Percentiles rank a stretch among this genome's conserved stretches.
Conservation (phyloP, 768 basidiomycete species). For the Tricholoma terreum region DNA sequence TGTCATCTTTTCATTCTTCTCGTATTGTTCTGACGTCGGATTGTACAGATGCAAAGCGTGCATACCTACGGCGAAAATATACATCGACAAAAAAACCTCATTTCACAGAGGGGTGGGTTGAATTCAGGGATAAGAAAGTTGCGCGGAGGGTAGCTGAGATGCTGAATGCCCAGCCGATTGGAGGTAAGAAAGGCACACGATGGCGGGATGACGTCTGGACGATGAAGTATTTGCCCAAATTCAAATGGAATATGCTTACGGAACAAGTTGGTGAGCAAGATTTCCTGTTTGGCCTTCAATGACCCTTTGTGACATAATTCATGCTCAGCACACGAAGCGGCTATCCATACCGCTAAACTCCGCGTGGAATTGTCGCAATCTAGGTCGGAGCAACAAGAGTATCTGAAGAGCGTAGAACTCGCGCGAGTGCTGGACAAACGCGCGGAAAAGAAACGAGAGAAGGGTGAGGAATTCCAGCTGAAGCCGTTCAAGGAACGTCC, state of each 20-base stretch:
- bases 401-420: constrained; percentile 91
- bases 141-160: constrained; percentile 89
- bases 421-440: constrained; percentile 84
- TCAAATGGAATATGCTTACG: constrained; percentile 98
- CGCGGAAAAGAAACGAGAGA: constrained; percentile 60
- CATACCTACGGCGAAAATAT: constrained; percentile 77
- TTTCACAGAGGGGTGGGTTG: constrained; percentile 97
- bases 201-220: constrained; percentile 99
- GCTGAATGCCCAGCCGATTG: constrained; percentile 95
- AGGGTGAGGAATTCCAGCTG: constrained; percentile 48
- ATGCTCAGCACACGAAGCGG: constrained; percentile 82
- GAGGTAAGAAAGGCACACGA: constrained; percentile 84
- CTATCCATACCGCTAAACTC: constrained; percentile 82
- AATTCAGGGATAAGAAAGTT: constrained; percentile 92
- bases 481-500: constrained; percentile 31
- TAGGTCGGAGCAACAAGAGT: constrained; percentile 84
- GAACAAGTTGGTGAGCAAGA: constrained; percentile 89
- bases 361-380: constrained; percentile 90
- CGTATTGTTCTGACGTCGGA: not conserved
- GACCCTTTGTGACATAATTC: not conserved
- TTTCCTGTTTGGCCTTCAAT: not conserved
- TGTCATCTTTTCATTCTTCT: constrained; percentile 11
- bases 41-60: constrained; percentile 73
- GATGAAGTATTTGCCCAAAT: constrained; percentile 96
- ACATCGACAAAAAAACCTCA: constrained; percentile 83